phyloP scores from a whole-genome alignment of 331 rosid genomes.

The Rhamnella rubrinervis region DNA sequence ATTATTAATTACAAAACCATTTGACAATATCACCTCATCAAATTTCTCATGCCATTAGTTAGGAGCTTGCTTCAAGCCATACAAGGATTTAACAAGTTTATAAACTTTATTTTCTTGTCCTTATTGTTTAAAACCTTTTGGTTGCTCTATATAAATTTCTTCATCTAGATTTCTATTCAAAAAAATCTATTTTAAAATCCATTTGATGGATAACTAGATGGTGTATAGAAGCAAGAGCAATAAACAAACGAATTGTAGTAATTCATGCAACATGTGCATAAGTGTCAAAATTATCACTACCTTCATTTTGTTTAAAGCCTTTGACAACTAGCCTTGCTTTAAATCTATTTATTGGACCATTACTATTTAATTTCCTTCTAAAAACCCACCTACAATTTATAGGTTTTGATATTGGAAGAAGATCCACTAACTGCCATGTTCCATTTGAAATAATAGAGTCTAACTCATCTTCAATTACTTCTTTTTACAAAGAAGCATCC shows the following conservation, averaged over 20 bases:
- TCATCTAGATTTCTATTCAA: neutral
- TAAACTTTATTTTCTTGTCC: neutral
- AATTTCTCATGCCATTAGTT: neutral
- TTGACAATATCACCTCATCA: neutral
- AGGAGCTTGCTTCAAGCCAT: neutral
- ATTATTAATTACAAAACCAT: neutral
- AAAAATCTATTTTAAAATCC: neutral
- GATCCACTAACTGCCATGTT: neutral
- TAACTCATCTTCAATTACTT: neutral
- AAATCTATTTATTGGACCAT: neutral
- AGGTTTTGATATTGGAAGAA: neutral
- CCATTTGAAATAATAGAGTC: neutral
- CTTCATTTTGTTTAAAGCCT: neutral
- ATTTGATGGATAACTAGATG: neutral
- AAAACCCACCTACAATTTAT: neutral
- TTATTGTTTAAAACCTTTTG: neutral
- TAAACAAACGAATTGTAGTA: neutral
- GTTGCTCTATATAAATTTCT: neutral
- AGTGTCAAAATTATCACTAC: neutral
- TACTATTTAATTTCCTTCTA: too few species aligned
- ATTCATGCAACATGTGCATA: neutral
- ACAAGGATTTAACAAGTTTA: neutral
- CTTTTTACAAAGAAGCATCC: too few species aligned
- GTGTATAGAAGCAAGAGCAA: neutral
- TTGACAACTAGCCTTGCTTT: neutral